A percentile compares a stretch with the other conserved stretches of the same genome.
These are phyloP conservation scores for Evernia prunastri DNA, from an alignment of 495 filamentous ascomycete genomes.

Conservation along the genomic window DNA sequence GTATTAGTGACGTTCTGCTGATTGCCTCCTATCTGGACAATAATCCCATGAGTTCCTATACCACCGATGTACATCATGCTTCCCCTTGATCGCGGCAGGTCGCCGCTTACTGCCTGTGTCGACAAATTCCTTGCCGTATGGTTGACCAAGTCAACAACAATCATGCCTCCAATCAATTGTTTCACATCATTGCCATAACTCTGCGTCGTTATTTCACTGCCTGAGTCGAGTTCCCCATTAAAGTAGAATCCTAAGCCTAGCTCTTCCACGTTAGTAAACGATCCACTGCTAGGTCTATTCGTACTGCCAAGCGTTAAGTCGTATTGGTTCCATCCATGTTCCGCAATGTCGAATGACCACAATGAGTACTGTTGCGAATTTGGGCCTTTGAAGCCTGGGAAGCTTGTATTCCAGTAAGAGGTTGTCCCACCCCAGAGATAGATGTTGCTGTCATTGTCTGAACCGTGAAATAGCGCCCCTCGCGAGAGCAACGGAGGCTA, in stretches of 20 bases:
- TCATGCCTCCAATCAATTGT: conserved; percentile 33
- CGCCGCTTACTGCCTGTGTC: conserved; percentile 26
- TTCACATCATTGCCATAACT: conserved; percentile 17
- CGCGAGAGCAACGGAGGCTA: conserved; percentile 32
- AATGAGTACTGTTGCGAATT: conserved; percentile 27
- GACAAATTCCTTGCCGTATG: conserved; percentile 35
- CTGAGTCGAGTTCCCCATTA: conserved; percentile 37
- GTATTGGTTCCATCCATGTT: conserved; percentile 31
- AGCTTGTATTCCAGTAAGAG: conserved; percentile 31
- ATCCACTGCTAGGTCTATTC: background rate
- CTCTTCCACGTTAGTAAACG: background rate
- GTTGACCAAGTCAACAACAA: conserved; percentile 33
- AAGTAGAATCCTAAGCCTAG: conserved; percentile 36
- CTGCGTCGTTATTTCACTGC: conserved; percentile 25
- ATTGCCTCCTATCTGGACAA: conserved; percentile 38
- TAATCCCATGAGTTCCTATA: conserved; percentile 33
- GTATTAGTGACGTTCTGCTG: conserved; percentile 23
- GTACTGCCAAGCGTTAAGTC: background rate
- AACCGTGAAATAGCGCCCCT: conserved; percentile 35
- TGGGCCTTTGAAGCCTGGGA: conserved; percentile 31
- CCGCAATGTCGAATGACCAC: conserved; percentile 27
- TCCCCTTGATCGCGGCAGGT: conserved; percentile 30
- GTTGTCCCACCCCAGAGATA: conserved; percentile 37
- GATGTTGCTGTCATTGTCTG: conserved; percentile 22
- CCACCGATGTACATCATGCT: conserved; percentile 31